Evolutionary conservation across 345 rosid genomes (phyloP), one percentile per base, ranked within the genome.

Genomic region (Moricandia moricandioides): DNA sequence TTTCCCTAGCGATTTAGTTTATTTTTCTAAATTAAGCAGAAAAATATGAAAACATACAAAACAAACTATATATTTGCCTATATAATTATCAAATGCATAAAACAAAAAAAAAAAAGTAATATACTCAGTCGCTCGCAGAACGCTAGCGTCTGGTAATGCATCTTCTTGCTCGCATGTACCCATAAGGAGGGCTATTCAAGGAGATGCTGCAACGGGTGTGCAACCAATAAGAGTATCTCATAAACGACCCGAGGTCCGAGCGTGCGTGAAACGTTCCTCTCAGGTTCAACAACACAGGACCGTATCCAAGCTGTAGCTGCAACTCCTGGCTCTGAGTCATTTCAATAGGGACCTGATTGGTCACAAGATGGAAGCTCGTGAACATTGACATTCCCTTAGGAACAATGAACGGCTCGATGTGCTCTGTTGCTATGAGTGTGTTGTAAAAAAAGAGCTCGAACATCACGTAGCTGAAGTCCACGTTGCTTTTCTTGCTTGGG

Each of bases 321-420:
- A 95, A 84, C 64, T 64, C 83, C 35, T 79, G 70, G 39, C 83
- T 84, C 64, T 87, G 90, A 4, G 39, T 63, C 17, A 33, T 5
- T 0, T 88, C 81, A 67, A 92, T 91, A 49, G 77, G 81, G 61
- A 95, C 99, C 80, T 95, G 97, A 60, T 89, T 95, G 9, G 86
- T 86, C 39, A 92, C 77, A 84, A 95, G 80, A 58, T 84, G 93
- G 64, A 89, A 71, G 72, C 70, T 76, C 4, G 58, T 82, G 26
- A 89, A 80, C 86, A 45, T 78, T 4, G 88, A 82, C 79, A 79
- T 67, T 2, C 60, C 51, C 73, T 61, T 89, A 6, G 78, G 79
- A 8, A 89, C 88, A 0, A 86, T 79, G 79, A 95, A 95, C 0
- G 99, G 96, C 16, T 86, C 85, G 0, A 95, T 80, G 70, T 80